Evolutionary conservation across 2,329 filamentous ascomycete genomes (phyloP).

Genomic region (Colletotrichum lindemuthianum): DNA sequence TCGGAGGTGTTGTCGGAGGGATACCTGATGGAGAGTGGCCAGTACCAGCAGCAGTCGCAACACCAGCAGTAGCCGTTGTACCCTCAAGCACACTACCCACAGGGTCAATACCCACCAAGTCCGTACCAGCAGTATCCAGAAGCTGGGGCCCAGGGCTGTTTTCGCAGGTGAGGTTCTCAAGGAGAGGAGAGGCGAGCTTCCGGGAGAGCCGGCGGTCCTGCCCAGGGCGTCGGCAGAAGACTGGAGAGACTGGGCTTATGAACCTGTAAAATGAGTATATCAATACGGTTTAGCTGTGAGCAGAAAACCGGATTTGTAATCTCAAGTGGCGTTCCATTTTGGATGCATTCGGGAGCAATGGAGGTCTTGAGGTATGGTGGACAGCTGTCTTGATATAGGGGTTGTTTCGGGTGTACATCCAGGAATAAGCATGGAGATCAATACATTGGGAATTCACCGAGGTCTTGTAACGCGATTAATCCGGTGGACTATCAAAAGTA

Average conservation of each 20-base stretch:
- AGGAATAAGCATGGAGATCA: rapidly evolving
- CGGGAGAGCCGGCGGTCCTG: not conserved
- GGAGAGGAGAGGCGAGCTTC: not conserved
- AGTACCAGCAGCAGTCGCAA: constrained; percentile 9
- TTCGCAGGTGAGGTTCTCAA: constrained; percentile 8
- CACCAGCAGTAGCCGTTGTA: not conserved
- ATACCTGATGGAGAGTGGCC: constrained; percentile 29
- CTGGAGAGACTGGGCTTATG: constrained; percentile 24
- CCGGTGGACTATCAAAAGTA: no score
- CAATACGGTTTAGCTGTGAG: not conserved
- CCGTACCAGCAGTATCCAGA: constrained; percentile 15
- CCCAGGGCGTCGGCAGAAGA: constrained; percentile 5
- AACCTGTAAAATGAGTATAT: not conserved
- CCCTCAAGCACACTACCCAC: not conserved
- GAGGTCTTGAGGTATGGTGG: no score
- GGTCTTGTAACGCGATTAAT: rapidly evolving
- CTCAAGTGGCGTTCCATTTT: no score
- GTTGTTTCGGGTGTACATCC: no score
- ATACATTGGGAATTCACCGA: no score
- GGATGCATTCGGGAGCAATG: no score
- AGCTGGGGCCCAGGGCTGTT: not conserved
- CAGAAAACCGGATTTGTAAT: no score
- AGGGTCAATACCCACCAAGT: constrained; percentile 3
- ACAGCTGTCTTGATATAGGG: no score
- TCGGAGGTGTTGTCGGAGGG: constrained; percentile 19